Evolutionary conservation across 1,284 basidiomycete species (phyloP), one percentile per base, ranked within the genome.

Genomic region (Cutaneotrichosporon spelunceum): DNA sequence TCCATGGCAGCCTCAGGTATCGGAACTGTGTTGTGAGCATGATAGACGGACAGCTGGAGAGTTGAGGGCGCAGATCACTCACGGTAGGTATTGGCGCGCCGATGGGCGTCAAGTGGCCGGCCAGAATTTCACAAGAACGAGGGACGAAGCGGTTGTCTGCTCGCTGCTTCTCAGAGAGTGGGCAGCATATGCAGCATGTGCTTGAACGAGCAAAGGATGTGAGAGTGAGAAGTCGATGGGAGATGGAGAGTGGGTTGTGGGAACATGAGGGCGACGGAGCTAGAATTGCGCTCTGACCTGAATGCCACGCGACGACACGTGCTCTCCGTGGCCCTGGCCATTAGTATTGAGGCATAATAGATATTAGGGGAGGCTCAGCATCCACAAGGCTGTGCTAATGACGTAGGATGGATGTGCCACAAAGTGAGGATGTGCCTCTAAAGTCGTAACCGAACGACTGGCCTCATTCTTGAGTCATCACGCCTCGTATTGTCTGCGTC

Each of bases 1-100:
- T 94, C 92, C 92, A 93, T 93, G 26, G 10, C 44, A 39, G 23
- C 47, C 24, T 49, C 36, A 26, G 45, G 45, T 48, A 48, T 48
- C 45, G 45, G 23, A 19, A 8, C 19, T 21, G 13, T 13, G 45
- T 4, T 26, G 19, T 48, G 10, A 48, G 45, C 45, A 6, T 16
- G 21, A 42, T 19, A 42, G 16, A n/a, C 39, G 9, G 11, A 13
- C 13, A 19, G 39, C 39, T 42, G 39, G 19, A 7, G n/a, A 42
- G 39, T 19, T n/a, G 39, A 8, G 39, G 16, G 36, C 39, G 39
- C 39, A 42, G 39, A 42, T 26, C 24, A 42, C 39, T 42, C 39
- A 42, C 39, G 39, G n/a, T 42, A n/a, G 45, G 45, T 48, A 42
- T 42, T 42, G 39, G 39, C 39, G 39, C 39, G 39, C 39, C 39